phyloP scores from a whole-genome alignment of 139 green algal species.

The Coccomyxa sp. region DNA sequence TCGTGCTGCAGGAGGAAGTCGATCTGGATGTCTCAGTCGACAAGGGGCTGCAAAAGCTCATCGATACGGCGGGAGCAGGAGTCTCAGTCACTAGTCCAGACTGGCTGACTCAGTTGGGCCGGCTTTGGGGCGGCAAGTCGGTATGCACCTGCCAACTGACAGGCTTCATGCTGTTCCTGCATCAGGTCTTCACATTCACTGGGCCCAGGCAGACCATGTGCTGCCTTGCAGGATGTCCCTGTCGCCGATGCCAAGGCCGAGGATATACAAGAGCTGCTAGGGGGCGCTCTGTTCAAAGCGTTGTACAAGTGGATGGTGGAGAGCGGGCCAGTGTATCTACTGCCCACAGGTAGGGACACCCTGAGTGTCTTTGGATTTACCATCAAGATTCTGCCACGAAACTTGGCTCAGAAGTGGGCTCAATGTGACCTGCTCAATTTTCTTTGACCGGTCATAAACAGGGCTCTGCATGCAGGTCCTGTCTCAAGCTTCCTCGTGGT shows the following conservation, averaged over 20 bases:
- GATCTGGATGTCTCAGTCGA: slow-evolving; percentile 13
- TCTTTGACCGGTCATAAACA: too few species aligned
- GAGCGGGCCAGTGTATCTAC: slow-evolving; percentile 91
- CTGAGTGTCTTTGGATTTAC: too few species aligned
- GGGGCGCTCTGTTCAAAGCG: slow-evolving; percentile 92
- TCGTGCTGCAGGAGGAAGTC: slow-evolving; percentile 1
- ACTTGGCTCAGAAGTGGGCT: too few species aligned
- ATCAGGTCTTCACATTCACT: not conserved
- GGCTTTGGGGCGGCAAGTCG: slow-evolving; percentile 83
- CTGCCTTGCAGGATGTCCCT: slow-evolving; percentile 77
- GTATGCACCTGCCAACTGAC: slow-evolving; percentile 22
- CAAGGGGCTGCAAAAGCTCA: slow-evolving; percentile 42
- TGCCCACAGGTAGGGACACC: slow-evolving; percentile 69
- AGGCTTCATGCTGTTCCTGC: not conserved
- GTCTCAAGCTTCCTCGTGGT: slow-evolving; percentile 87
- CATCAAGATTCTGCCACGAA: too few species aligned
- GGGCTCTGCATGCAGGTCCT: too few species aligned
- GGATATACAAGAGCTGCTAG: slow-evolving; percentile 95
- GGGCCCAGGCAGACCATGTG: not conserved
- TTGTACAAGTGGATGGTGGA: slow-evolving; percentile 88
- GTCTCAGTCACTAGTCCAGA: slow-evolving; percentile 64
- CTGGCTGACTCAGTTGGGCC: slow-evolving; percentile 88
- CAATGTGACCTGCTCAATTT: too few species aligned
- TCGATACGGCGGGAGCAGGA: slow-evolving; percentile 78
- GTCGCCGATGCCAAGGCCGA: slow-evolving; percentile 93